Percentiles rank a stretch among this genome's conserved stretches.
These are phyloP conservation scores for Drechslerella dactyloides DNA, from an alignment of 2,329 filamentous ascomycete genomes.

Conservation along the genomic window DNA sequence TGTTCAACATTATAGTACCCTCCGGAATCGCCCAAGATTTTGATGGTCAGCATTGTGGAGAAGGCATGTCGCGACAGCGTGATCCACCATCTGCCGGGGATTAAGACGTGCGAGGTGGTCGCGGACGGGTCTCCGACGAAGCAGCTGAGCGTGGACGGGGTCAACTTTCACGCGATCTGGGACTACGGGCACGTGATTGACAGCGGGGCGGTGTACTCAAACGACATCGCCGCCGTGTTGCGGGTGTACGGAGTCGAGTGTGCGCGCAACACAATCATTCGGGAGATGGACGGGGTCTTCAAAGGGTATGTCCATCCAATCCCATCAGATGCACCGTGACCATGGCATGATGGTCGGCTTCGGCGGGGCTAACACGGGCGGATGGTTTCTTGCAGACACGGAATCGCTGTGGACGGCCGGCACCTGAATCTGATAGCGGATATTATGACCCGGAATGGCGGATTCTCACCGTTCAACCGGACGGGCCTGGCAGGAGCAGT, in stretches of 20 bases:
- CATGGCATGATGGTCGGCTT: background rate
- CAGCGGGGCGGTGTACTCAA: slow-evolving; percentile 85
- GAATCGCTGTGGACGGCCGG: slow-evolving; percentile 86
- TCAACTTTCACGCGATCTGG: slow-evolving; percentile 90
- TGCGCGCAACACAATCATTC: slow-evolving; percentile 82
- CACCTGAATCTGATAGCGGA: slow-evolving; percentile 96
- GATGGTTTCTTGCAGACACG: slow-evolving; percentile 68
- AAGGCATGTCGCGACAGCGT: slow-evolving; percentile 77
- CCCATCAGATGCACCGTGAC: too few relatives aligned
- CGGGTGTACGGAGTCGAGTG: slow-evolving; percentile 91
- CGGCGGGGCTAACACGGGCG: slow-evolving; percentile 1
- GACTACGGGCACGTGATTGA: slow-evolving; percentile 78
- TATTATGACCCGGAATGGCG: slow-evolving; percentile 93
- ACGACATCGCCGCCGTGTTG: slow-evolving; percentile 88
- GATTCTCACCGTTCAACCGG: slow-evolving; percentile 89
- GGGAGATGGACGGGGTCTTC: slow-evolving; percentile 86
- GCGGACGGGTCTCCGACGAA: slow-evolving; percentile 57
- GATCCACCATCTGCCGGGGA: slow-evolving; percentile 82
- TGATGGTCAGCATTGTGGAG: slow-evolving; percentile 91
- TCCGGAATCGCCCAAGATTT: slow-evolving; percentile 79
- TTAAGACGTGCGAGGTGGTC: slow-evolving; percentile 65
- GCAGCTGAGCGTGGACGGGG: slow-evolving; percentile 69
- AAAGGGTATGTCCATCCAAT: slow-evolving; percentile 59
- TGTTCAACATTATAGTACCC: slow-evolving; percentile 66
- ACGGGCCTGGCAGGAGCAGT: slow-evolving; percentile 84